A percentile compares a stretch with the other conserved stretches of the same genome.
phyloP scores from a whole-genome alignment of 257 asterid species.

The Asclepias syriaca region DNA sequence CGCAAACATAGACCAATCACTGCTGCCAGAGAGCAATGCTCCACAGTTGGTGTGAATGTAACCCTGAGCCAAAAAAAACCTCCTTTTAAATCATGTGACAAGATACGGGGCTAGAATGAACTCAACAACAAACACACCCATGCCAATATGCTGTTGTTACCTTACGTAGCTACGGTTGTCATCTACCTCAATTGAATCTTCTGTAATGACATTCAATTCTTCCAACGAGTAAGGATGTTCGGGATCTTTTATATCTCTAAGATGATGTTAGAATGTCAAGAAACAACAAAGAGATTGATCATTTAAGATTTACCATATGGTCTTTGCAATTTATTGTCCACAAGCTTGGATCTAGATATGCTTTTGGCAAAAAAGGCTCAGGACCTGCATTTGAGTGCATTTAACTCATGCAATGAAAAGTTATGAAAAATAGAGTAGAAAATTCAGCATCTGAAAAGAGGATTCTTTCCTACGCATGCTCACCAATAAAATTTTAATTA shows the following conservation, averaged over 20 bases:
- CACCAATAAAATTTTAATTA: not conserved
- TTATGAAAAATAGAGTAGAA: not conserved
- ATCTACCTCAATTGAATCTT: slow-evolving; percentile 82
- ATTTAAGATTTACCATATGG: not conserved
- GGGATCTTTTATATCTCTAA: slow-evolving; percentile 97
- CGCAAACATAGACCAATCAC: slow-evolving; percentile 89
- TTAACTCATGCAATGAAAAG: not conserved
- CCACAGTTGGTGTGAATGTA: slow-evolving; percentile 95
- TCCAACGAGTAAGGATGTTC: slow-evolving; percentile 95
- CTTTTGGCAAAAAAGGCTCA: not conserved
- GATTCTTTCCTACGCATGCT: not conserved
- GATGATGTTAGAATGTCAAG: slow-evolving; percentile 76
- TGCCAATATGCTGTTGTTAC: slow-evolving; percentile 28
- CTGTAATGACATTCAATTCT: slow-evolving; percentile 83
- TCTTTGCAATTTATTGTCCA: not conserved
- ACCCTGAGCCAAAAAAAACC: slow-evolving; percentile 41
- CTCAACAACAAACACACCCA: slow-evolving; percentile 2
- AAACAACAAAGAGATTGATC: slow-evolving; percentile 24
- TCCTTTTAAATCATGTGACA: slow-evolving; percentile 12
- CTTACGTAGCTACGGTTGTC: slow-evolving; percentile 66
- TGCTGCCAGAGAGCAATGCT: slow-evolving; percentile 94
- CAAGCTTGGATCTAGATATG: not conserved
- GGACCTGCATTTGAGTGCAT: not conserved
- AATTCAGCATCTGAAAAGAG: not conserved
- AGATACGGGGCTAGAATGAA: slow-evolving; percentile 9